Conservation (phyloP, 1,284 basidiomycete species). For the Ceratobasidium papillatum region DNA sequence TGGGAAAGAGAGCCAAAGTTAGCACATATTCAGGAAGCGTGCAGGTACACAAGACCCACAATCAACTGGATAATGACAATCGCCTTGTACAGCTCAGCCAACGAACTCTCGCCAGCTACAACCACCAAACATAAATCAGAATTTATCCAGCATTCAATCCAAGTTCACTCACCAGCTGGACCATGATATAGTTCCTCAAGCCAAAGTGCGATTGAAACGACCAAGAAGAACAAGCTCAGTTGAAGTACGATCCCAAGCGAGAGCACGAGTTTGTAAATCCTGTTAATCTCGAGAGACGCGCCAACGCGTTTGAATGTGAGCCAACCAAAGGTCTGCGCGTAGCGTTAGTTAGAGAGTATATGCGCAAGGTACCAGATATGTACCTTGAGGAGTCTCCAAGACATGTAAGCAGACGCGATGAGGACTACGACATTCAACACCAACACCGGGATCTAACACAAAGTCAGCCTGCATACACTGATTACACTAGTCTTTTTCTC, state of each 20-base stretch:
- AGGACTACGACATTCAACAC: conserved; percentile 69
- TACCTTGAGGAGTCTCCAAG: conserved; percentile 79
- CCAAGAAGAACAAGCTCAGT: conserved; percentile 78
- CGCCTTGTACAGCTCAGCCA: conserved; percentile 61
- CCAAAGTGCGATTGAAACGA: conserved; percentile 73
- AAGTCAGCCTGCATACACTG: conserved; percentile 68
- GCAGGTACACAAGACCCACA: conserved; percentile 57
- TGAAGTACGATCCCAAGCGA: conserved; percentile 76
- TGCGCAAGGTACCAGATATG: conserved; percentile 22
- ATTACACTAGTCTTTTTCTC: neutral
- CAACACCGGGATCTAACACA: conserved; percentile 66
- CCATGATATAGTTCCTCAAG: conserved; percentile 77
- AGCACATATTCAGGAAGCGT: neutral
- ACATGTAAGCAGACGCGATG: conserved; percentile 67
- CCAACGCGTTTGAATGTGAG: conserved; percentile 85
- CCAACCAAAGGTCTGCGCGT: conserved; percentile 71
- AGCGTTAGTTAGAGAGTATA: neutral
- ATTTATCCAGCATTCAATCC: neutral
- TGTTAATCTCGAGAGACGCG: conserved; percentile 75
- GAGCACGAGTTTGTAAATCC: conserved; percentile 71
- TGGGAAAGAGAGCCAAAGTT: conserved; percentile 3
- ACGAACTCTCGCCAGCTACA: conserved; percentile 53
- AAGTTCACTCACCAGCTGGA: conserved; percentile 56
- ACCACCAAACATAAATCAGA: conserved; percentile 9
- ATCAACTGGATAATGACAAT: conserved; percentile 65